phyloP scores from a whole-genome alignment of 441 rosid species.

The Arabidopsis lyrata region DNA sequence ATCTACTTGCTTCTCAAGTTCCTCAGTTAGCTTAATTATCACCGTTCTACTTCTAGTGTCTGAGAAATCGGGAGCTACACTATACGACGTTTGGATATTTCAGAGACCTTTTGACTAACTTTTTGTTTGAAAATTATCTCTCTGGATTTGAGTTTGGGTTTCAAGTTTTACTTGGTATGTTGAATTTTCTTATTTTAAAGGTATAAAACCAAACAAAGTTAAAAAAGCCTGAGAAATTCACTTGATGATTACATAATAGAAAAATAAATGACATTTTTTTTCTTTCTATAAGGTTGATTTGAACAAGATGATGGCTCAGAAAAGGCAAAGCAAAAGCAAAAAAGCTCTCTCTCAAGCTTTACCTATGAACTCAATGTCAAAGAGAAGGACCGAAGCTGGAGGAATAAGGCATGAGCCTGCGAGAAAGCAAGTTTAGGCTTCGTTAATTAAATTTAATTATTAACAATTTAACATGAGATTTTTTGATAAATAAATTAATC shows the following conservation, averaged over 20 bases:
- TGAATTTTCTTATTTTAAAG: neutral
- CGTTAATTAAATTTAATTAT: neutral
- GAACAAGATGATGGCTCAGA: conserved; percentile 6
- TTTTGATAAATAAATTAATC: neutral
- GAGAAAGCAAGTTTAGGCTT: conserved; percentile 2
- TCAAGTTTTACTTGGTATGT: neutral
- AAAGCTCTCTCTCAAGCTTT: conserved; percentile 56
- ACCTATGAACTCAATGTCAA: conserved; percentile 86
- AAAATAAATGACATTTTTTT: neutral
- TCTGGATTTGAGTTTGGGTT: neutral
- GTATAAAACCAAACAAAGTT: neutral
- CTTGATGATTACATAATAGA: neutral
- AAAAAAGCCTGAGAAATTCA: neutral
- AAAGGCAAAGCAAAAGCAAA: neutral
- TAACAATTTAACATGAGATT: neutral
- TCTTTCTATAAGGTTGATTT: neutral
- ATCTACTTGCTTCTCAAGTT: no score
- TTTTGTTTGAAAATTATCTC: no score
- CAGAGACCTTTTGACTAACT: no score
- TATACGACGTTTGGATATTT: no score
- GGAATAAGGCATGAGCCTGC: conserved; percentile 93
- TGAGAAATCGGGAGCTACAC: no score
- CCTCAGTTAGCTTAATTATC: no score
- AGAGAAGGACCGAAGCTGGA: conserved; percentile 80
- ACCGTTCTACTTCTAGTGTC: no score